Base-by-base conservation (phyloP, 345 rosid genomes). In the Aquilaria yunnanensis region DNA sequence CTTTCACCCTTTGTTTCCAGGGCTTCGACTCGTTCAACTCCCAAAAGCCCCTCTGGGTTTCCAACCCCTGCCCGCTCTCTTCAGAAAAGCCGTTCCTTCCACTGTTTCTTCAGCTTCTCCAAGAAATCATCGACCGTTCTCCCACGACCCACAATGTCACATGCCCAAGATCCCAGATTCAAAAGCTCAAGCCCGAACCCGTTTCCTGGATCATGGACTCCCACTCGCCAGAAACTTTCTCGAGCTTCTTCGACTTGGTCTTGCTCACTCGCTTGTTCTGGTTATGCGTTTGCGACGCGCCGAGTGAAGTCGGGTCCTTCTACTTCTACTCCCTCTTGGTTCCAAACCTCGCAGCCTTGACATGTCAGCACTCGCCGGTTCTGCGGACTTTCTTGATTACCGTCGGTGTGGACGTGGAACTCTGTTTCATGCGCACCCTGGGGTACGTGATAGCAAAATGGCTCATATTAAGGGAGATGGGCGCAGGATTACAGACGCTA, bases 401-500 rank as follows among this genome's bases (percentile, higher is more conserved):
- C 0, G 70, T 77, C 1, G 98, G 98, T 13, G 84, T 78, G 12
- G 96, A 92, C 34, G 79, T 69, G 2, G 95, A 92, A 82, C 77
- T 81, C 3, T 81, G 84, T 60, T 83, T 92, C 73, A 81, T 76
- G 84, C 92, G 95, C 50, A 71, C 95, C 43, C 54, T 84, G 2
- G 90, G 92, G 14, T 92, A 89, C 80, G 80, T 85, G 70, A 56
- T 85, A 51, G 78, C 89, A n/a, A 92, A 92, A 66, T 92, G 88
- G 96, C 67, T 78, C 50, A 84, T 92, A 52, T 76, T 83, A 57
- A 84, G 74, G 62, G 88, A 87, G 54, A 71, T 92, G 10, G 89
- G 89, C 43, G 77, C 77, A 4, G 97, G 96, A 37, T 63, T 84
- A 57, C 82, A 73, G 5, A 56, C 78, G 5, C 11, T 83, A 23